Evolutionary conservation across 2,329 filamentous ascomycete species (phyloP), one percentile per base, ranked within the genome.

Genomic region (Xylaria arbuscula): DNA sequence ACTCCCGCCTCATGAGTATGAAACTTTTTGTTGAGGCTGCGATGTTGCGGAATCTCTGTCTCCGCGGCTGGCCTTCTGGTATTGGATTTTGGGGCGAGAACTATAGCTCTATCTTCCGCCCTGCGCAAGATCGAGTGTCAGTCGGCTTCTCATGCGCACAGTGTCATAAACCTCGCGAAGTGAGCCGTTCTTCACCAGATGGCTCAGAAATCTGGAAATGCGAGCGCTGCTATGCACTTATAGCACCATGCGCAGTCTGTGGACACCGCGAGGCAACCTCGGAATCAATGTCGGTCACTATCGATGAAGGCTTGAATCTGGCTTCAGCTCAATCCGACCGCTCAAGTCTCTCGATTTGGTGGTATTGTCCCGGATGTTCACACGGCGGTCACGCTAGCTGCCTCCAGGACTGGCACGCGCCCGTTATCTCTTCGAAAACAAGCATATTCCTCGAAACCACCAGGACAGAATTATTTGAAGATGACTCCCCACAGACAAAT

Each of bases 381-480:
- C 89, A 91, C 72, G 89, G 89, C 34, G 89, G 89, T 0, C 89
- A 91, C 76, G 83, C 86, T 0, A 84, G 84, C 0, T 91, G 89
- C 66, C 81, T 91, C 1, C 83, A 86, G 62, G 82, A 82, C 1
- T 91, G 89, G 89, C 88, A 90, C 76, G 81, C 81, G 0, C 74
- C 81, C 6, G 72, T 79, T 11, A 22, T 65, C 40, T 62, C 72
- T 13, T 13, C 62, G 19, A 47, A 45, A 22, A 1, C 42, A 4
- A 63, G 61, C 47, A 63, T 60, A 13, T 24, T 45, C 15, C 22
- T 34, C n/a, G 64, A 69, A 34, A 22, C 22, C 34, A n/a, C 48
- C 4, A 67, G 69, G 36, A 55, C n/a, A 15, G 61, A 68, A 8
- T 40, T 73, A 5, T 67, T 72, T 13, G 63, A 72, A 17, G 75